Conservation (phyloP, 345 rosid species). For the Streptanthus diversifolius region DNA sequence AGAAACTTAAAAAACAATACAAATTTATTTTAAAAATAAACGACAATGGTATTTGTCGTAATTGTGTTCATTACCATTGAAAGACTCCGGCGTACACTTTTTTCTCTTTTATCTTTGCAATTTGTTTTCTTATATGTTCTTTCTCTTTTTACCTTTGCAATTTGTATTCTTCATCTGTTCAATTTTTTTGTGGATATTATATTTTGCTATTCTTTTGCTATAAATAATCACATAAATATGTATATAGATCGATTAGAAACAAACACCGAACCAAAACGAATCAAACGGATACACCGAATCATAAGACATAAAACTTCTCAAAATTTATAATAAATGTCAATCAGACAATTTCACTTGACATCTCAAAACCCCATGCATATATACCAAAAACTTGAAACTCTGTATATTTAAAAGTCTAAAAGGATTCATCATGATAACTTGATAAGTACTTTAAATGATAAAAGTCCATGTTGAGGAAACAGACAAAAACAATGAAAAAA, state of each 20-base stretch:
- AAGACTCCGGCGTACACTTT: background rate
- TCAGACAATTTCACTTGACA: background rate
- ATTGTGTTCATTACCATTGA: background rate
- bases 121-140: background rate
- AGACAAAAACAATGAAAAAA: slow-evolving; percentile 16
- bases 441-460: slow-evolving; percentile 15
- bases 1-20: background rate
- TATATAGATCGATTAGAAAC: background rate
- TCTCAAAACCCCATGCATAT: background rate
- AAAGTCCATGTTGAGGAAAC: slow-evolving; percentile 14
- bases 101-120: background rate
- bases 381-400: background rate
- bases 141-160: background rate
- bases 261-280: background rate
- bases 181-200: background rate
- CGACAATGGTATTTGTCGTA: background rate
- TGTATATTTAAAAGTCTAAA: background rate
- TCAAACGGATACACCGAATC: background rate
- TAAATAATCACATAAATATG: background rate
- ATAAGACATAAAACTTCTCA: background rate
- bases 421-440: slow-evolving; percentile 26
- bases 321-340: background rate
- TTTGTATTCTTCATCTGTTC: background rate
- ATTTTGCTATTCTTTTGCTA: background rate
- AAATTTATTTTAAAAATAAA: background rate